Evolutionary conservation across 2,329 filamentous ascomycete genomes (phyloP).

Genomic region (Pseudogymnoascus sp.): DNA sequence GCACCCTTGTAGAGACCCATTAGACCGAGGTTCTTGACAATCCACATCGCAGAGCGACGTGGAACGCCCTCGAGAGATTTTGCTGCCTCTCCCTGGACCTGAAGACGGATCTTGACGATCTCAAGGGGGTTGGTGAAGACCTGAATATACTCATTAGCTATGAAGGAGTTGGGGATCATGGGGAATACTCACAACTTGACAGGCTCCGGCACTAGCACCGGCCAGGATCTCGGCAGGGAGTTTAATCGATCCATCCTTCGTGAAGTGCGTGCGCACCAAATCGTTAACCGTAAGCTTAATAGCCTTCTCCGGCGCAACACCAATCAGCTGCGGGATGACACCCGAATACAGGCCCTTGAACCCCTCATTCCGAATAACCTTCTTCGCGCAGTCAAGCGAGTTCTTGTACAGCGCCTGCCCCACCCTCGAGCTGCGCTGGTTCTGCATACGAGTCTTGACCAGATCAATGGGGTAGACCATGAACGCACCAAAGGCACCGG

Average conservation of each 20-base stretch:
- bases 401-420: slow-evolving; percentile 93
- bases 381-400: slow-evolving; percentile 87
- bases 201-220: slow-evolving; percentile 81
- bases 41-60: slow-evolving; percentile 94
- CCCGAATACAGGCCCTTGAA: slow-evolving; percentile 86
- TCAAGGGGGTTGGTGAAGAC: slow-evolving; percentile 97
- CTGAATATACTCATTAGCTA: slow-evolving; percentile 34
- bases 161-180: not conserved
- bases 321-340: slow-evolving; percentile 87
- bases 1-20: slow-evolving; percentile 95
- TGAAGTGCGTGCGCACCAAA: slow-evolving; percentile 68
- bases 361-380: slow-evolving; percentile 89
- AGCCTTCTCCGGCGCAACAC: slow-evolving; percentile 97
- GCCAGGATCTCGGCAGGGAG: slow-evolving; percentile 68
- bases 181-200: slow-evolving; percentile 73
- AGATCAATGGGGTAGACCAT: slow-evolving; percentile 99
- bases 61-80: slow-evolving; percentile 76
- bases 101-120: slow-evolving; percentile 97
- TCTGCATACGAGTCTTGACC: slow-evolving; percentile 97
- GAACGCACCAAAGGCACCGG: slow-evolving; percentile 94
- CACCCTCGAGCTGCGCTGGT: slow-evolving; percentile 75
- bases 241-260: slow-evolving; percentile 65
- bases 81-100: slow-evolving; percentile 91
- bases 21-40: slow-evolving; percentile 88
- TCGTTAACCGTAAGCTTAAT: slow-evolving; percentile 99